Base-by-base conservation (phyloP, 441 rosid species). In the Codiaeum variegatum region DNA sequence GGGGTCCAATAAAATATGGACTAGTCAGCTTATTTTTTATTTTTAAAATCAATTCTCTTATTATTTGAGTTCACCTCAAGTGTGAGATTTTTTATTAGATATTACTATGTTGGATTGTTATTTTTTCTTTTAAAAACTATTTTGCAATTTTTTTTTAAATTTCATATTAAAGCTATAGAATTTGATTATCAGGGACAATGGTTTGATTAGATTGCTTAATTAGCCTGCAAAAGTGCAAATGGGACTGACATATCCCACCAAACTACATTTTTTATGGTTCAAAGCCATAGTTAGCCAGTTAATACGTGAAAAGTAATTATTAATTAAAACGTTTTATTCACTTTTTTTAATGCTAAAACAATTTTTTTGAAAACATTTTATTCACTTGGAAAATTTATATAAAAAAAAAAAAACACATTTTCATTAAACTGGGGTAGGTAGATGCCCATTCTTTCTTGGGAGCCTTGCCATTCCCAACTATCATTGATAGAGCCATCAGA, bases 181-280 rank as follows among this genome's bases (percentile, higher is more conserved):
- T 23, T 13, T 15, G 5, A 12, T 0, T 42, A 46, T 1, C 18
- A 5, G 42, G 29, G 42, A 62, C 24, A 21, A 4, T 6, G 46
- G 34, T 52, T 10, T 60, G 31, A 49, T 59, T 46, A 34, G 70
- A 18, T 70, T 75, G 74, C 74, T 70, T 75, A 59, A 56, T 40
- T 42, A 75, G 64, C 11, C 0, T 19, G 51, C 65, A 24, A 76
- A 61, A 40, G 28, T 15, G 26, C 15, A 47, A 38, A 40, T 7
- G 24, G 24, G 62, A 59, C 74, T 49, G 72, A 32, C 78, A 64
- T 18, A 58, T 72, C 72, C 29, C 70, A 61, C 77, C 70, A 11
- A n/a, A 34, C 44, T 29, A 11, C 29, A n/a, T n/a, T 11, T 24
- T 40, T 52, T 21, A 29, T 59, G 7, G 36, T 59, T 28, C 15